phyloP scores from a whole-genome alignment of 768 basidiomycete species.

The Tephrocybe sp. region DNA sequence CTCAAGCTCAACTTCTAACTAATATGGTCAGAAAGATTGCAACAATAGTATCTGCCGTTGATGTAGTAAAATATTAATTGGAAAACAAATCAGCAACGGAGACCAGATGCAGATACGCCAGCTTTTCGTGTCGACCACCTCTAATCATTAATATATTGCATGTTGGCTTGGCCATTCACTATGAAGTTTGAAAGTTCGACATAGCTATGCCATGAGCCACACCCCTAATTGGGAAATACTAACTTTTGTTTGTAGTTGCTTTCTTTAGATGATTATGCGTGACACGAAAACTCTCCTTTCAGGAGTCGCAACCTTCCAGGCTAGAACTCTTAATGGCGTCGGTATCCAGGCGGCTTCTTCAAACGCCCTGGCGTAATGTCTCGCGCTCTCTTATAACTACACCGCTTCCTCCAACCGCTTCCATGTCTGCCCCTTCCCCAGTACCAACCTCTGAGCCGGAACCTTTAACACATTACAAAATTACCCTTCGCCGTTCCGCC shows the following conservation, averaged over 20 bases:
- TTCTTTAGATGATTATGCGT: not conserved
- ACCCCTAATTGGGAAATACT: too few relatives aligned
- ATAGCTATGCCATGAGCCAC: too few relatives aligned
- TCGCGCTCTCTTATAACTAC: constrained; percentile 13
- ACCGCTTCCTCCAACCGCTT: not conserved
- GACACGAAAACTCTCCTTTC: not conserved
- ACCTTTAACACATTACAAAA: constrained; percentile 77
- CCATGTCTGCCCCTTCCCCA: constrained; percentile 1
- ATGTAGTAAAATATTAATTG: too few relatives aligned
- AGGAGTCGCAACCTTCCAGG: not conserved
- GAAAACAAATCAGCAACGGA: too few relatives aligned
- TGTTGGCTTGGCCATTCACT: too few relatives aligned
- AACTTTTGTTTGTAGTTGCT: constrained; percentile 2
- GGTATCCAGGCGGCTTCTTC: constrained; percentile 12
- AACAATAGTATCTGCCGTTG: too few relatives aligned
- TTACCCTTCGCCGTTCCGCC: constrained; percentile 85
- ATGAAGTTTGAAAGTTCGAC: too few relatives aligned
- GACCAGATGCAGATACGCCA: too few relatives aligned
- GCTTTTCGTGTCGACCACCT: too few relatives aligned
- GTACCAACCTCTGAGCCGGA: constrained; percentile 5
- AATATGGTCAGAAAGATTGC: too few relatives aligned
- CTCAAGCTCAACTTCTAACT: too few relatives aligned
- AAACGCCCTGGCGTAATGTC: constrained; percentile 11
- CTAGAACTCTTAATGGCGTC: constrained; percentile 16
- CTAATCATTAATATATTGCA: too few relatives aligned